Percentiles rank a stretch among this genome's conserved stretches.
phyloP scores from a whole-genome alignment of 2,329 filamentous ascomycete species.

The Pyrenochaeta sp. region DNA sequence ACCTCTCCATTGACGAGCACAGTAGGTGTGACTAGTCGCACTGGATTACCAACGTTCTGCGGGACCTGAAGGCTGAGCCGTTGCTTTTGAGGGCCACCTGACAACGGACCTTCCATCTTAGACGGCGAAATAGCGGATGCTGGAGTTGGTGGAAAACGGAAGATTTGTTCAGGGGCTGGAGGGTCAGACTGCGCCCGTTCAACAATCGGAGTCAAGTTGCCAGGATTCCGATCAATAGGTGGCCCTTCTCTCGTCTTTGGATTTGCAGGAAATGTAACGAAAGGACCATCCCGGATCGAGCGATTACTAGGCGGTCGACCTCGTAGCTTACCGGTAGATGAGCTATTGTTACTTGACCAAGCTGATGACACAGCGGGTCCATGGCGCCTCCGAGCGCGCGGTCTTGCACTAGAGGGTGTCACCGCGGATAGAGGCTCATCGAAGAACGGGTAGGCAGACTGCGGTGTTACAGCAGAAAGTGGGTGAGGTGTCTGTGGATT shows the following conservation, averaged over 20 bases:
- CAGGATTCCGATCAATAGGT: conserved; percentile 55
- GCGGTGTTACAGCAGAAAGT: conserved; percentile 79
- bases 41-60: conserved; percentile 66
- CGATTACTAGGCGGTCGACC: conserved; percentile 81
- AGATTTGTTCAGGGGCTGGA: conserved; percentile 44
- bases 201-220: conserved; percentile 54
- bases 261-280: conserved; percentile 73
- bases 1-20: conserved; percentile 63
- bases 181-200: conserved; percentile 54
- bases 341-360: conserved; percentile 74
- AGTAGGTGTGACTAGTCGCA: conserved; percentile 69
- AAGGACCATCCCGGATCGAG: conserved; percentile 71
- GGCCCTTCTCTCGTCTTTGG: conserved; percentile 59
- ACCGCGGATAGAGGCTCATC: conserved; percentile 76
- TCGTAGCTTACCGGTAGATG: conserved; percentile 73
- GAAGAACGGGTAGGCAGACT: conserved; percentile 58
- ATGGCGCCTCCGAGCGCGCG: conserved; percentile 69
- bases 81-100: conserved; percentile 49
- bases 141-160: conserved; percentile 51
- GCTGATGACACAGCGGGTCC: conserved; percentile 90
- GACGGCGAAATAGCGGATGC: conserved; percentile 47
- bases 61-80: conserved; percentile 71
- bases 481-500: conserved; percentile 76
- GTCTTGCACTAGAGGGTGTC: conserved; percentile 66
- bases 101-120: conserved; percentile 31